These are phyloP conservation scores for Alternaria longipes DNA, from an alignment of 2,329 filamentous ascomycete genomes.

Conservation along the genomic window DNA sequence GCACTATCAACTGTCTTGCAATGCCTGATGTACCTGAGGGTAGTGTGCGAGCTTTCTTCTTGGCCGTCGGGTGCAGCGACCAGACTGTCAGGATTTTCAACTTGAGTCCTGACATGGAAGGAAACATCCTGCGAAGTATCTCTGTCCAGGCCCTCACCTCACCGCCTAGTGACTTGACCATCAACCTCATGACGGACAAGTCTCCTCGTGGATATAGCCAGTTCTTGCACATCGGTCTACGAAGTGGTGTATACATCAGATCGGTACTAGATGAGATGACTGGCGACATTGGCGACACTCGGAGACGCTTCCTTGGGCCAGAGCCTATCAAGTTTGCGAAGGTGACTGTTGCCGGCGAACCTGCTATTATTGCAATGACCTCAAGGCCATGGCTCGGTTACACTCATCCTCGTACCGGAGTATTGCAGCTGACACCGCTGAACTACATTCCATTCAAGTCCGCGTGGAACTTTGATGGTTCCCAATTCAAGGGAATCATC, in stretches of 20 bases:
- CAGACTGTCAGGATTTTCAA: conserved; percentile 93
- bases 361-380: conserved; percentile 87
- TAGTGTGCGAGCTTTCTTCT: conserved; percentile 85
- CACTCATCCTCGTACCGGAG: conserved; percentile 83
- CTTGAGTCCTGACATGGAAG: conserved; percentile 84
- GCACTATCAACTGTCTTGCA: conserved; percentile 93
- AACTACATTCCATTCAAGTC: conserved; percentile 90
- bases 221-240: conserved; percentile 94
- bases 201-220: conserved; percentile 86
- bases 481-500: conserved; percentile 94
- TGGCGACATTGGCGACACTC: conserved; percentile 92
- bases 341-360: conserved; percentile 85
- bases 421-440: conserved; percentile 90
- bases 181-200: conserved; percentile 96
- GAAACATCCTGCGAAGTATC: conserved; percentile 76
- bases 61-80: conserved; percentile 97
- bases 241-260: conserved; percentile 94
- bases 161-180: conserved; percentile 84
- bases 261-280: conserved; percentile 95
- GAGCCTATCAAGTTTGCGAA: conserved; percentile 90
- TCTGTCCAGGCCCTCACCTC: conserved; percentile 94
- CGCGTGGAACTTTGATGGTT: conserved; percentile 96
- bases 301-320: conserved; percentile 92
- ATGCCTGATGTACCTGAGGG: conserved; percentile 93
- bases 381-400: conserved; percentile 97